Evolutionary conservation across 768 basidiomycete genomes (phyloP), one percentile per base, ranked within the genome.

Genomic region (Pleurotus tuber-regium): DNA sequence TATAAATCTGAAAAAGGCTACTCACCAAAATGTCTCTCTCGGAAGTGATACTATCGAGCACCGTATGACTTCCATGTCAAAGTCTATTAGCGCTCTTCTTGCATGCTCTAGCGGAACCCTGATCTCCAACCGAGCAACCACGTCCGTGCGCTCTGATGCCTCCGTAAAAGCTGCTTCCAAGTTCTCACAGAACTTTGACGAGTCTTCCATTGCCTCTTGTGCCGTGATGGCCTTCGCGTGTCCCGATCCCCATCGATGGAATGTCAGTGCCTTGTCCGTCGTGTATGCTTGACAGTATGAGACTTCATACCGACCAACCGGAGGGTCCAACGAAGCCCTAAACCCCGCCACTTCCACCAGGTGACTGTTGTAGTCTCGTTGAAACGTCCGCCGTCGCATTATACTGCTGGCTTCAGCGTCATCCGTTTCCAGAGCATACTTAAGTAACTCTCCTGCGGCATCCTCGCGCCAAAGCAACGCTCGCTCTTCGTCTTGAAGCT

Each of bases 381-480:
- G n/a, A 8, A 36, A 36, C 8, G 4, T 1, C n/a, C 35, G 35
- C 0, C n/a, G 19, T 36, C 35, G n/a, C 4, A 18, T 18, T 4
- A 36, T 36, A 5, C n/a, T 18, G n/a, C 35, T 18, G 1, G 16
- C 33, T 35, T 11, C 3, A 11, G 33, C 4, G 11, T 16, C 16
- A 16, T 11, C 11, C 16, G 16, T 33, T 11, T 35, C 4, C 3
- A 35, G 4, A 12, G 33, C 33, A 35, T 12, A 16, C 11, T 12
- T 35, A 35, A 16, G 7, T 35, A 49, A 18, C n/a, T 31, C 2
- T 3, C 11, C 12, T 4, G 29, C 12, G 31, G 11, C 16, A n/a
- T 50, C 48, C 16, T 30, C 24, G 4, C 31, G n/a, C 48, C 48
- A 50, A 23, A 35, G 16, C 14, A 35, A 35, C 1, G 48, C 48